These are phyloP conservation scores for Cladosporium sp. DNA, from an alignment of 2,329 filamentous ascomycete genomes.

Conservation along the genomic window DNA sequence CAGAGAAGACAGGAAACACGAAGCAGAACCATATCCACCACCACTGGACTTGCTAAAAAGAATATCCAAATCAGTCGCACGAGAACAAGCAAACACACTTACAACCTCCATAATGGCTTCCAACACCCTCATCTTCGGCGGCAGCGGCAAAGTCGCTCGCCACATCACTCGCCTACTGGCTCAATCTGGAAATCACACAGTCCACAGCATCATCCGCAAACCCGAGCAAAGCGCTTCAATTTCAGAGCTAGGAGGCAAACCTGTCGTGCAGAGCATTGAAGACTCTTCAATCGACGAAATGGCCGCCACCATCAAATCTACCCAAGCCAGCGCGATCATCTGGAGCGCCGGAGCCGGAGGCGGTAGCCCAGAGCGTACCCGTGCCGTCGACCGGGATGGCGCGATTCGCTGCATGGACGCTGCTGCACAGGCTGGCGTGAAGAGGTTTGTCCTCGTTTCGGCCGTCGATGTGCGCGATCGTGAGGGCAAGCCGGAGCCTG, in stretches of 20 bases:
- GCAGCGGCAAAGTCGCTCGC: conserved; percentile 33
- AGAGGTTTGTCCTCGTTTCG: conserved; percentile 62
- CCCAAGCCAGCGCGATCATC: conserved; percentile 31
- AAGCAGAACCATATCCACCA: too few species aligned
- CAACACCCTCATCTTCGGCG: conserved; percentile 32
- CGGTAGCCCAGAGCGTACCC: conserved; percentile 50
- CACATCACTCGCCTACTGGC: conserved; percentile 31
- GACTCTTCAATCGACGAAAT: conserved; percentile 36
- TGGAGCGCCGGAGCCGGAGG: conserved; percentile 31
- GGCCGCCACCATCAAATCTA: conserved; percentile 32
- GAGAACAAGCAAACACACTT: background rate
- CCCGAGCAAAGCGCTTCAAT: conserved; percentile 34
- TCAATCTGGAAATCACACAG: conserved; percentile 22
- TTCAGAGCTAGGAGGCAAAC: conserved; percentile 37
- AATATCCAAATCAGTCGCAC: too few species aligned
- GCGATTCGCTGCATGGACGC: conserved; percentile 60
- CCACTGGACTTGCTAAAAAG: too few species aligned
- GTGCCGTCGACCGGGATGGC: conserved; percentile 59
- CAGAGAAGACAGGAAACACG: too few species aligned
- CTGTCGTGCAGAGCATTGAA: conserved; percentile 43
- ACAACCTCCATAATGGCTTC: background rate
- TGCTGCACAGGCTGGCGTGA: conserved; percentile 52
- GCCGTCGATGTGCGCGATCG: conserved; percentile 54
- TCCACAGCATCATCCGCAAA: conserved; percentile 33
- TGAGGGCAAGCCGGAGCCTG: conserved; percentile 34